Evolutionary conservation across 768 basidiomycete genomes (phyloP).

Genomic region (Astraeus odoratus): DNA sequence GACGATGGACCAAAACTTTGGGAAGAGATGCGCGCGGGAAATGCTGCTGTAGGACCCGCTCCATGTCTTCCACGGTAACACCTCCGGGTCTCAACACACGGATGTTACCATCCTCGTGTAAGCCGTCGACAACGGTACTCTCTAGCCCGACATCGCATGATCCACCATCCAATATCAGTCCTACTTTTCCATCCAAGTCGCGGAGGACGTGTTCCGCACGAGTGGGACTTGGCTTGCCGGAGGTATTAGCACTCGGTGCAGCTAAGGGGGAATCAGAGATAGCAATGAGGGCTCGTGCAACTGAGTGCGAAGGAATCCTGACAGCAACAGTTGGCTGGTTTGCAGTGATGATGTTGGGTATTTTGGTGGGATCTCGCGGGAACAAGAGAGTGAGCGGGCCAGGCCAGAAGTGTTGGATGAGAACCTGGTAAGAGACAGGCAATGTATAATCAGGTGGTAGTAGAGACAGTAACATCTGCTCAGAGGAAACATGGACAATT

Average conservation of each 20-base stretch:
- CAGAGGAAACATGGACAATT: constrained; percentile 91
- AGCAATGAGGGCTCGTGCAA: constrained; percentile 85
- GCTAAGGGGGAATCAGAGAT: constrained; percentile 70
- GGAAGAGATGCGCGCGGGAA: constrained; percentile 37
- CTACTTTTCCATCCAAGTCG: constrained; percentile 71
- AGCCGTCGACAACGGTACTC: constrained; percentile 90
- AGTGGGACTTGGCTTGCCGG: constrained; percentile 92
- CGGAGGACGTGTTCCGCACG: constrained; percentile 74
- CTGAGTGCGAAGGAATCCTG: constrained; percentile 90
- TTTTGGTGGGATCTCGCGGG: constrained; percentile 52
- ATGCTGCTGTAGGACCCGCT: constrained; percentile 44
- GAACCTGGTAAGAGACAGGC: constrained; percentile 56
- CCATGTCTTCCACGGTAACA: constrained; percentile 82
- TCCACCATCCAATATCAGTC: constrained; percentile 88
- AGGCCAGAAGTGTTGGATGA: constrained; percentile 91
- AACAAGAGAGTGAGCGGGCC: constrained; percentile 91
- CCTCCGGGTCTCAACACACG: constrained; percentile 90
- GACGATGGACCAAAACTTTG: constrained; percentile 66
- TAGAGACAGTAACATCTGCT: constrained; percentile 69
- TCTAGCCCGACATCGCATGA: constrained; percentile 86
- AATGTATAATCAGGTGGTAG: constrained; percentile 60
- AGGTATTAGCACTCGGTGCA: constrained; percentile 93
- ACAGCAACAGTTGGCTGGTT: constrained; percentile 78
- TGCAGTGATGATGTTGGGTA: constrained; percentile 78
- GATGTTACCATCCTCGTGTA: constrained; percentile 66